A percentile compares a stretch with the other conserved stretches of the same genome.
These are phyloP conservation scores for Wickerhamomyces xylosicus DNA, from an alignment of 805 yeast species.

Conservation along the genomic window DNA sequence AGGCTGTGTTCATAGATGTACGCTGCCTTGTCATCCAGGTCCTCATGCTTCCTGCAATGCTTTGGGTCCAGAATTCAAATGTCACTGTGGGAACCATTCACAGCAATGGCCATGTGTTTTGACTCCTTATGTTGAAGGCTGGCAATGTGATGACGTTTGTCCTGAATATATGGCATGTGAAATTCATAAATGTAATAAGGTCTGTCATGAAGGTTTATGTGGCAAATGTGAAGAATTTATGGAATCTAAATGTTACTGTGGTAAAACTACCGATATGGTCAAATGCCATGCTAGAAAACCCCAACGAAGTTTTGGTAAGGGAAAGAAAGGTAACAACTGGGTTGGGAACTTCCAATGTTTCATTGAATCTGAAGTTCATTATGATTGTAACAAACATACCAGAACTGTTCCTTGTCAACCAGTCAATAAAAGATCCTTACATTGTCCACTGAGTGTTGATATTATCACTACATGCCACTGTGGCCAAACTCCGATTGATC, in stretches of 20 bases:
- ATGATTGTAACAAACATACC: slow-evolving; percentile 58
- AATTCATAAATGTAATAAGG: slow-evolving; percentile 48
- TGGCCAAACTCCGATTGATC: slow-evolving; percentile 48
- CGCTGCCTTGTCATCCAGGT: slow-evolving; percentile 79
- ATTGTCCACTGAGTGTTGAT: slow-evolving; percentile 59
- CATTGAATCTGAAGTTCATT: slow-evolving; percentile 30
- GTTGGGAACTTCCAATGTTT: slow-evolving; percentile 43
- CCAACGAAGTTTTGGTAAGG: slow-evolving; percentile 18
- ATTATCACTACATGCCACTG: slow-evolving; percentile 64
- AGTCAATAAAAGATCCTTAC: slow-evolving; percentile 18
- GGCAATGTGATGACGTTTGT: slow-evolving; percentile 60
- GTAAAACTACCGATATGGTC: slow-evolving; percentile 34
- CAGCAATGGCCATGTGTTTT: slow-evolving; percentile 64
- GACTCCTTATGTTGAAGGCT: slow-evolving; percentile 58
- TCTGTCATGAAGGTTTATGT: slow-evolving; percentile 78
- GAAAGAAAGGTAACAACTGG: slow-evolving; percentile 27
- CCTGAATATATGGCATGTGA: slow-evolving; percentile 59
- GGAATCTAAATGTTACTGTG: slow-evolving; percentile 64
- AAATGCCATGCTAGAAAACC: slow-evolving; percentile 36
- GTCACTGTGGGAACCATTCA: slow-evolving; percentile 63
- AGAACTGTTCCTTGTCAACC: slow-evolving; percentile 37
- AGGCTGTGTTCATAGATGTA: slow-evolving; percentile 65
- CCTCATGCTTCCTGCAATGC: slow-evolving; percentile 79
- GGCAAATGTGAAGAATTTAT: slow-evolving; percentile 53
- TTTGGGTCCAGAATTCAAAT: slow-evolving; percentile 56